These are phyloP conservation scores for Fusarium newnesense DNA, from an alignment of 2,329 filamentous ascomycete species.

Conservation along the genomic window DNA sequence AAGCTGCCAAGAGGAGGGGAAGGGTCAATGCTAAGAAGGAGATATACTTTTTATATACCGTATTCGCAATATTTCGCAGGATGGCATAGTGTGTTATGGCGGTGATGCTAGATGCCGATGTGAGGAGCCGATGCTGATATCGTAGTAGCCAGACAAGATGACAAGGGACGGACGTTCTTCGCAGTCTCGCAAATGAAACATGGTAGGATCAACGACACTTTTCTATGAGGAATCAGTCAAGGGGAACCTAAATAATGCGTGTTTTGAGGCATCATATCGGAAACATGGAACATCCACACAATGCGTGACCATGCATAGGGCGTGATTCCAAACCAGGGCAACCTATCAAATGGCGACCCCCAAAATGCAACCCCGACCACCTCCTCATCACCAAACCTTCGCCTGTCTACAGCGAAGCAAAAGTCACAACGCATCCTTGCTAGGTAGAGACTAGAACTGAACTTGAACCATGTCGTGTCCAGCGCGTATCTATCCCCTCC, in stretches of 20 bases:
- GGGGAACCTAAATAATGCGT: neutral
- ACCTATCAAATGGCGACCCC: slow-evolving; percentile 5
- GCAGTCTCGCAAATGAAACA: neutral
- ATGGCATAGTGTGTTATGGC: neutral
- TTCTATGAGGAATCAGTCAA: neutral
- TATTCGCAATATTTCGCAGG: neutral
- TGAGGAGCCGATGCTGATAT: neutral
- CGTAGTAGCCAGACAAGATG: neutral
- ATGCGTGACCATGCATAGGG: neutral
- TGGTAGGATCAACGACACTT: neutral
- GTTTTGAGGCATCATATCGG: neutral
- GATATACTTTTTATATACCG: neutral
- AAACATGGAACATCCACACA: neutral
- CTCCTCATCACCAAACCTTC: neutral
- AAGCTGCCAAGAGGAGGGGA: neutral
- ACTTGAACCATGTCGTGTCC: slow-evolving; percentile 19
- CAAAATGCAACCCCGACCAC: neutral
- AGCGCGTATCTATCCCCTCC: slow-evolving; percentile 44
- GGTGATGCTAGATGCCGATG: neutral
- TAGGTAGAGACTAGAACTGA: too few relatives aligned
- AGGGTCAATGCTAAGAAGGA: neutral
- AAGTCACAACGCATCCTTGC: too few relatives aligned
- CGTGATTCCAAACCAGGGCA: slow-evolving; percentile 4
- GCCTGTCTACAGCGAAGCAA: neutral
- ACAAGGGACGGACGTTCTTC: neutral